These are phyloP conservation scores for Ormosia emarginata DNA, from an alignment of 306 rosid species.

Conservation along the genomic window DNA sequence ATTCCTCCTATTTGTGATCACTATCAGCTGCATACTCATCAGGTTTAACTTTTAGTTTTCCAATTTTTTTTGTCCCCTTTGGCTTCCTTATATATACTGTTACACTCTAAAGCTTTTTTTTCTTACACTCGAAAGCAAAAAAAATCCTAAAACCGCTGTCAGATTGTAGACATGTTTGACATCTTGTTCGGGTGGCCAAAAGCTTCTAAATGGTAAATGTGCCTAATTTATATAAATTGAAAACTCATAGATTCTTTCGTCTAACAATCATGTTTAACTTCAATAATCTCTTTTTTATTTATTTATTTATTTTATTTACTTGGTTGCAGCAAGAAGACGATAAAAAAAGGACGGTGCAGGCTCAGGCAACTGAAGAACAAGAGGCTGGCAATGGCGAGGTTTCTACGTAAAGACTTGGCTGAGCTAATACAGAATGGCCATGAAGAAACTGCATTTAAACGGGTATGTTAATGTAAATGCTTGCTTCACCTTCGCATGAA, in stretches of 20 bases:
- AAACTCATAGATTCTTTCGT: background rate
- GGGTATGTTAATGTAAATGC: conserved; percentile 30
- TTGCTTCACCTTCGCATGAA: background rate
- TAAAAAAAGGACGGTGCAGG: conserved; percentile 50
- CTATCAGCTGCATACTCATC: background rate
- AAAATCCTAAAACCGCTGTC: too few species aligned
- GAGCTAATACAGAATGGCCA: conserved; percentile 47
- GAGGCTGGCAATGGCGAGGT: conserved; percentile 48
- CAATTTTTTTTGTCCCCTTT: too few species aligned
- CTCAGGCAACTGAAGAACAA: conserved; percentile 56
- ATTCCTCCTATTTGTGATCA: background rate
- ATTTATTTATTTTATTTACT: background rate
- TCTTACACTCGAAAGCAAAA: too few species aligned
- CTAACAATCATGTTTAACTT: background rate
- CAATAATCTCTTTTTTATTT: too few species aligned
- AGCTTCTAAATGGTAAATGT: conserved; percentile 61
- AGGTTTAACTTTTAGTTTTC: too few species aligned
- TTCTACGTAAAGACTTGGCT: conserved; percentile 46
- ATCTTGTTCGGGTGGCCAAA: conserved; percentile 67
- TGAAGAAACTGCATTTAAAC: conserved; percentile 44
- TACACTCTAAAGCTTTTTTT: too few species aligned
- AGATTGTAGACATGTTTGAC: conserved; percentile 43
- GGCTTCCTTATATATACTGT: too few species aligned
- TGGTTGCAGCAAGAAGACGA: conserved; percentile 55
- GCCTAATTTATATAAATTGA: too few species aligned